Base-by-base conservation (phyloP, 1,284 basidiomycete genomes). In the Cryptococcus maquisensis region DNA sequence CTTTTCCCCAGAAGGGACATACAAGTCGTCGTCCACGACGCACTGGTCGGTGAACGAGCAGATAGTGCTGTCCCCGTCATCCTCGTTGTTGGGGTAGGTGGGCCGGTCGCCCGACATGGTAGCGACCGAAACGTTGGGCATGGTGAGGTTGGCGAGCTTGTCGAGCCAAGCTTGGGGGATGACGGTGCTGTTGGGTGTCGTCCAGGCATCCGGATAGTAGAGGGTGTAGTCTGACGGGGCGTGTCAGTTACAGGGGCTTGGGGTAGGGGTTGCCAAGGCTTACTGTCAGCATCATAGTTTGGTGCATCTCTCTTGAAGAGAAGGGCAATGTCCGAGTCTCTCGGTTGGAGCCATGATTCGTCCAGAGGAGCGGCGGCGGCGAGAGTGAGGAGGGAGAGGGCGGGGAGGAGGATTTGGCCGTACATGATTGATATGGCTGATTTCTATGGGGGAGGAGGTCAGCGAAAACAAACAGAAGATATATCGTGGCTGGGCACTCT, bases 161-260 rank as follows among this genome's bases (percentile, higher is more conserved):
- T 69, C 67, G 43, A 60, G 46, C 73, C 73, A 75, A 38, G 64
- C 67, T 44, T 67, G 51, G 23, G 73, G 72, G 18, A 72, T 43
- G 4, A 26, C 39, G 16, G 43, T 39, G n/a, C 57, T 59, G 12
- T 59, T 52, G 10, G 73, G 69, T 7, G 66, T 65, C 1, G 28
- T 21, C 32, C 65, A 57, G 15, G 57, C 46, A 12, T 62, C 48
- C 20, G 73, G 73, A 60, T 74, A 75, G 47, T 60, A 58, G 18
- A 58, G 49, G 21, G 60, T 42, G 47, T 63, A 70, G 54, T 63
- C 60, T 67, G 41, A 24, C 37, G 13, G 4, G 20, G 32, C 38
- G 24, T 35, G 49, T 12, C n/a, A 36, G 38, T 18, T 12, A n/a
- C 39, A 12, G 23, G 16, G 10, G 10, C 28, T 32, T 6, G 28